A percentile compares a stretch with the other conserved stretches of the same genome.
phyloP scores from a whole-genome alignment of 1,284 basidiomycete genomes.

The Pterulicium gracile region DNA sequence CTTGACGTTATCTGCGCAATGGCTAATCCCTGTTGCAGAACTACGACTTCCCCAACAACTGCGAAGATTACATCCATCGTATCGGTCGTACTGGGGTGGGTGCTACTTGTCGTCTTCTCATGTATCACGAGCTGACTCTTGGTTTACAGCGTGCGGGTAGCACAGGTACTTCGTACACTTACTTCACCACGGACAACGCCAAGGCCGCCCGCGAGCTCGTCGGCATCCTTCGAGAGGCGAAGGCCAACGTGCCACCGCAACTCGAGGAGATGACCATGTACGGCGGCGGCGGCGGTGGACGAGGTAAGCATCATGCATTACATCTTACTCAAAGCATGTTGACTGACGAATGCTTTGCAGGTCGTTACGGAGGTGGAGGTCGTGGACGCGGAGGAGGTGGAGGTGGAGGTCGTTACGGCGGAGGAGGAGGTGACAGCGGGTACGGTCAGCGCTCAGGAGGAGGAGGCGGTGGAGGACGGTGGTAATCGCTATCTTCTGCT shows the following conservation, averaged over 20 bases:
- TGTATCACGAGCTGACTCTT: slow-evolving; percentile 10
- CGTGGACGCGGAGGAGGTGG: slow-evolving; percentile 30
- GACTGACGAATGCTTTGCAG: slow-evolving; percentile 20
- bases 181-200: slow-evolving; percentile 93
- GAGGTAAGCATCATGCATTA: slow-evolving; percentile 36
- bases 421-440: slow-evolving; percentile 26
- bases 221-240: slow-evolving; percentile 83
- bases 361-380: slow-evolving; percentile 36
- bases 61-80: slow-evolving; percentile 90
- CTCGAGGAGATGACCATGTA: slow-evolving; percentile 91
- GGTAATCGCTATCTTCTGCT: too few species aligned
- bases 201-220: slow-evolving; percentile 91
- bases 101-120: slow-evolving; percentile 6
- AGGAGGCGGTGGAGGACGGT: slow-evolving; percentile 1
- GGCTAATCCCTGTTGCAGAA: slow-evolving; percentile 43
- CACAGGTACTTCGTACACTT: slow-evolving; percentile 90
- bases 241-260: slow-evolving; percentile 80
- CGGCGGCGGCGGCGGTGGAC: slow-evolving; percentile 66
- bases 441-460: slow-evolving; percentile 26
- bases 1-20: slow-evolving; percentile 8
- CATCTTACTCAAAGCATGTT: slow-evolving; percentile 3
- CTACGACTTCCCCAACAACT: slow-evolving; percentile 96
- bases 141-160: slow-evolving; percentile 67
- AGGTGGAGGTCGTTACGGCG: slow-evolving; percentile 24
- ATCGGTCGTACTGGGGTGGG: slow-evolving; percentile 83